Base-by-base conservation (phyloP, 164 flowering plant species). In the Litsea cubeba region DNA sequence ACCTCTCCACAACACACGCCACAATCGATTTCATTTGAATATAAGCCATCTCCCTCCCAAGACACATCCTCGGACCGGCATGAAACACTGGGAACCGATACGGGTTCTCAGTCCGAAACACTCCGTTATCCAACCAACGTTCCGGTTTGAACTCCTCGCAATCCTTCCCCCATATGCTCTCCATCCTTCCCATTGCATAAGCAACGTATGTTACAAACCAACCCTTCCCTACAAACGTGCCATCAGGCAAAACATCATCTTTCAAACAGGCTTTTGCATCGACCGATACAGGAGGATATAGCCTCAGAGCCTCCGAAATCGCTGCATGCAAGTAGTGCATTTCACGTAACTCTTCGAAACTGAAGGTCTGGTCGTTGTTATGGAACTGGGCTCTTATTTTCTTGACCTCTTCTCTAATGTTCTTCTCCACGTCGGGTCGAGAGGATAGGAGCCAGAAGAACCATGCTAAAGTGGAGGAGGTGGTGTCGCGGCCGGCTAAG, bases 261-360 rank as follows among this genome's bases (percentile, higher is more conserved):
- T 70, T 57, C n/a, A 65, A 25, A 69, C 85, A 79, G 2, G 30
- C 62, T 32, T 82, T 86, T 0, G 81, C 46, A 69, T 86, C 82
- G 11, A 83, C 62, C 17, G 87, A 76, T 22, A 87, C 91, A 0
- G 89, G 88, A 0, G 91, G 89, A 71, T 86, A 84, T 17, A 88
- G 76, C 22, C 89, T 65, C 79, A 88, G 15, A 2, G 84, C n/a
- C 68, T 89, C 93, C 0, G 87, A 79, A 0, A 89, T 72, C 12
- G 89, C 86, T 2, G 89, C 91, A 2, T 88, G 93, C 3, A 88
- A 75, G 58, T 87, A 89, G 20, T 85, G n/a, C 93, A 86, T 84
- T 17, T 88, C 82, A 2, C 82, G 76, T 7, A 86, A 65, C 68
- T 87, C 87, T 3, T 89, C 83, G 40, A 79, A 79, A 12, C 75